Evolutionary conservation across 2,329 filamentous ascomycete genomes (phyloP).

Genomic region (Colletotrichum sp.): DNA sequence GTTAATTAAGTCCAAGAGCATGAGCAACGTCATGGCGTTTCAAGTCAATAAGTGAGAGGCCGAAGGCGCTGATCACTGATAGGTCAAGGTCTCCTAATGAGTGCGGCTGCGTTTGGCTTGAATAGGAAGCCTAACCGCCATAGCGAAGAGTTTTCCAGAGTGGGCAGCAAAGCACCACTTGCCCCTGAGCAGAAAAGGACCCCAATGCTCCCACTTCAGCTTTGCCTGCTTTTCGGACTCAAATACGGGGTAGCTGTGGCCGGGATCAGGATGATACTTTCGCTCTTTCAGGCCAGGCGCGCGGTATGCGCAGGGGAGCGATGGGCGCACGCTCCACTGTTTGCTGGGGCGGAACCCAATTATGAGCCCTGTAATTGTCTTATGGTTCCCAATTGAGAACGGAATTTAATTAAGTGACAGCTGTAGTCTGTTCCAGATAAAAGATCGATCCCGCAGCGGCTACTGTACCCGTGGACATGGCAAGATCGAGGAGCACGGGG

Average conservation of each 20-base stretch:
- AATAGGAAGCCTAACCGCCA: neutral
- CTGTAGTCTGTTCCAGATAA: constrained; percentile 1
- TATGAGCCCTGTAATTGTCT: neutral
- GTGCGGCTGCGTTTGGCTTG: neutral
- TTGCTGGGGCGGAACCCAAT: neutral
- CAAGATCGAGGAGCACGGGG: neutral
- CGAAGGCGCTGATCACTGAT: neutral
- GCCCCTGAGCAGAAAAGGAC: neutral
- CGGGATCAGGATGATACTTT: neutral
- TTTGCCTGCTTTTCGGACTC: neutral
- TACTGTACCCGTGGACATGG: neutral
- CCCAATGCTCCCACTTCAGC: neutral
- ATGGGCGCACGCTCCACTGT: neutral
- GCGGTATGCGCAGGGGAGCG: neutral
- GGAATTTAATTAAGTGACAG: neutral
- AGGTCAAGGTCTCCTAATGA: neutral
- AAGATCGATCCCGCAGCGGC: neutral
- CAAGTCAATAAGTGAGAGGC: neutral
- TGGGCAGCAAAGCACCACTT: neutral
- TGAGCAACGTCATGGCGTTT: neutral
- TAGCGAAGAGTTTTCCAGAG: neutral
- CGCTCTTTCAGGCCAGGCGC: neutral
- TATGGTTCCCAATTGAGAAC: neutral
- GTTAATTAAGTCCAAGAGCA: neutral
- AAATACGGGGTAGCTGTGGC: neutral